Conservation (phyloP, 768 basidiomycete genomes). For the Galerina sulciceps region DNA sequence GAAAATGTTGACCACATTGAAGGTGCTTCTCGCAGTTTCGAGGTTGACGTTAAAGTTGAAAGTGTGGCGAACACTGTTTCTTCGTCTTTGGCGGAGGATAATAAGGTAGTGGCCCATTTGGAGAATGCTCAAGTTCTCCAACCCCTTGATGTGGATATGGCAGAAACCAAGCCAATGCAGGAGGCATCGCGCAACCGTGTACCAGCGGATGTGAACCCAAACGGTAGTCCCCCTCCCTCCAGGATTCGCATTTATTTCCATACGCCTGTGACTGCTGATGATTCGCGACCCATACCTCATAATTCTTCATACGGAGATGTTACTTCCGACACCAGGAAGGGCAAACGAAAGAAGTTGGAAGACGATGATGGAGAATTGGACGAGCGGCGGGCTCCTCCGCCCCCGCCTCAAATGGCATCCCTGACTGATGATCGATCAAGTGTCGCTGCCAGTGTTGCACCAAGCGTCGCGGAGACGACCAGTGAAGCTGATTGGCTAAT, state of each 20-base stretch:
- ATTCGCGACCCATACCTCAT: constrained; percentile 75
- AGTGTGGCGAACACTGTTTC: constrained; percentile 30
- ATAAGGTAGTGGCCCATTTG: constrained; percentile 30
- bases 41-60: constrained; percentile 38
- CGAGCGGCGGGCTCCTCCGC: constrained; percentile 69
- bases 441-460: constrained; percentile 59
- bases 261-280: constrained; percentile 84
- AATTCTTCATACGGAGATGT: constrained; percentile 49
- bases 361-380: constrained; percentile 85
- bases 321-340: constrained; percentile 70
- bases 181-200: constrained; percentile 28
- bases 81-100: constrained; percentile 23
- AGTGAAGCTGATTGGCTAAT: constrained; percentile 89
- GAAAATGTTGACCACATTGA: constrained; percentile 30
- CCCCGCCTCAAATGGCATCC: constrained; percentile 58
- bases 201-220: constrained; percentile 34
- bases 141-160: constrained; percentile 32
- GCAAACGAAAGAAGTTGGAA: constrained; percentile 88
- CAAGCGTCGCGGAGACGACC: constrained; percentile 72
- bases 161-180: constrained; percentile 32
- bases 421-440: constrained; percentile 61
- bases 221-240: constrained; percentile 55
- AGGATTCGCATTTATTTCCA: constrained; percentile 93
- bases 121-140: constrained; percentile 29
- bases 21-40: constrained; percentile 34